Evolutionary conservation across 73 alveolate genomes (phyloP), one percentile per base, ranked within the genome.

Genomic region (Stentor roeselii): DNA sequence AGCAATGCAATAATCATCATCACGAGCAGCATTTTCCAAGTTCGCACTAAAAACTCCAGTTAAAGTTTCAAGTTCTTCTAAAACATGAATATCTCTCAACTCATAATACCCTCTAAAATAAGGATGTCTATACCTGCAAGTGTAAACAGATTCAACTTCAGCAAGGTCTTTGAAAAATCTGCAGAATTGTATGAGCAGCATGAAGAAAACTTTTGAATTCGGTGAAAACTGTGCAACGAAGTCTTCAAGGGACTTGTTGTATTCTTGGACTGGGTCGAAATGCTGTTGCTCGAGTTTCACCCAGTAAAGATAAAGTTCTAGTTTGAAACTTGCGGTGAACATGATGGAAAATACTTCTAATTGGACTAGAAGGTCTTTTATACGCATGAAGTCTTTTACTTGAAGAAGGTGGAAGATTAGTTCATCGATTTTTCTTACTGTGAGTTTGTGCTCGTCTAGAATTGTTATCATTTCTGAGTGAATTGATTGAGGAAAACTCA

Each of bases 251-350:
- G 95, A 80, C 39, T 83, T 78, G 67, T 89, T 89, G 86, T 89
- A 89, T 77, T 86, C 92, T 11, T 84, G 84, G 35, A 89, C 90
- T 34, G 95, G 95, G 87, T 89, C 95, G 60, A 61, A 89, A n/a
- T 86, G 78, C 39, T 86, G 89, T 58, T 80, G 60, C 32, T 82
- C 92, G n/a, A 86, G 84, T 40, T 76, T 59, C 39, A 75, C 86
- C 92, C 95, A 89, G 76, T 78, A 86, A 0, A 58, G 40, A 15
- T 87, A 88, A 14, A 89, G 86, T 41, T 89, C 90, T 38, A 85
- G 88, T 50, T 86, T 85, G 11, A 59, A 50, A 38, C 82, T 89
- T 3, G 94, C 91, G 34, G 74, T 37, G 50, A 82, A 80, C 90
- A 89, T 67, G 4, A 89, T 82, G 15, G 90, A 36, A 84, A 89